Base-by-base conservation (phyloP, 345 rosid genomes). In the Lumnitzera littorea region DNA sequence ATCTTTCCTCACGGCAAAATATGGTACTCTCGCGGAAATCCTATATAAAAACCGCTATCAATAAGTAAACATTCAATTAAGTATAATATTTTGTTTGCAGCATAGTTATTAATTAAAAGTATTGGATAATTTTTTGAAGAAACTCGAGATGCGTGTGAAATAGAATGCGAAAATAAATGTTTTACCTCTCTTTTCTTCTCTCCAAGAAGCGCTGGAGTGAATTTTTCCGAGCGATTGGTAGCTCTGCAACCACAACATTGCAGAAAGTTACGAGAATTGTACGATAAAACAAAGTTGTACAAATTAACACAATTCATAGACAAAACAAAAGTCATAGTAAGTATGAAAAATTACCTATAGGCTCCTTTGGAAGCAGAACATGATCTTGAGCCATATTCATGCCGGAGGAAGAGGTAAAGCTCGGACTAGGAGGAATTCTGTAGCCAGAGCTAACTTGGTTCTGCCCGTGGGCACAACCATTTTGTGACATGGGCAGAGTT, bases 191-290 rank as follows among this genome's bases (percentile, higher is more conserved):
- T 74, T 92, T 92, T 63, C 98, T 83, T 86, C 87, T 92, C 74
- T 79, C 96, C 60, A 92, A 46, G 84, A 92, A 92, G 60, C 98
- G 82, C 69, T 87, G 98, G 15, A 92, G 96, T 25, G 98, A 92
- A 61, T 91, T 94, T 72, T 87, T 76, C 82, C 96, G 77, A n/a
- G 94, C 94, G 55, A 92, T 82, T 47, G 98, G 98, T 17, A 92
- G 79, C 72, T 85, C 98, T 89, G 83, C 56, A 70, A 52, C 58
- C 29, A 15, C n/a, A 17, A 55, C 15, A 27, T 63, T 51, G 55
- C 50, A 23, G 2, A 12, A 13, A 46, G 43, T 24, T 13, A 24
- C 46, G 12, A 8, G 15, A n/a, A 52, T 20, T 2, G 52, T 24
- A n/a, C 0, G 2, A 17, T 0, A n/a, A 14, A 15, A 11, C 4